Conservation (phyloP, 192 early-diverging fungal species). For the Coemansia sp. region DNA sequence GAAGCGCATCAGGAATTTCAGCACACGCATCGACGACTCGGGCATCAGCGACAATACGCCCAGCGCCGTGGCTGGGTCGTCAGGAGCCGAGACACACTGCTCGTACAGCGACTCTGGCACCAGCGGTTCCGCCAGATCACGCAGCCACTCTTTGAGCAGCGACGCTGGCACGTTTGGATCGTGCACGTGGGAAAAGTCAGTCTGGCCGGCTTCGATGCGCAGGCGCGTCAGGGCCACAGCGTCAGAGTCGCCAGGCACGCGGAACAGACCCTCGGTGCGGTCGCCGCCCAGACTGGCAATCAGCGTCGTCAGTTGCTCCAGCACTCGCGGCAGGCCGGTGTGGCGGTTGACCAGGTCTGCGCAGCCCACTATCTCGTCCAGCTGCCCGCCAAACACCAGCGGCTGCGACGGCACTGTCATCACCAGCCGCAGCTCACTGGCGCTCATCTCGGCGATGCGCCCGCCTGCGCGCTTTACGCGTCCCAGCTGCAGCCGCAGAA, state of each 20-base stretch:
- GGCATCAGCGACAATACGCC: constrained; percentile 46
- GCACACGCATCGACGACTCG: constrained; percentile 54
- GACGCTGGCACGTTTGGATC: constrained; percentile 93
- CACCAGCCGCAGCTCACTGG: constrained; percentile 66
- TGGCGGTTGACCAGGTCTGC: constrained; percentile 35
- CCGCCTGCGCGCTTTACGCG: constrained; percentile 77
- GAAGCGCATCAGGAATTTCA: constrained; percentile 78
- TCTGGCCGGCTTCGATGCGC: constrained; percentile 80
- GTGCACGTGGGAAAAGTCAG: constrained; percentile 67
- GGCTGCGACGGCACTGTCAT: constrained; percentile 79
- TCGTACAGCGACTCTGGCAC: constrained; percentile 80
- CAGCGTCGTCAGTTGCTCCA: constrained; percentile 74
- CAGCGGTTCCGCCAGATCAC: constrained; percentile 89
- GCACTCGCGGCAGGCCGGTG: constrained; percentile 70
- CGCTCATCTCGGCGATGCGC: constrained; percentile 67
- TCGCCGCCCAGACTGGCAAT: constrained; percentile 77
- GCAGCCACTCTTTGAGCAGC: constrained; percentile 89
- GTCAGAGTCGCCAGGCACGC: constrained; percentile 91
- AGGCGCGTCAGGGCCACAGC: constrained; percentile 72
- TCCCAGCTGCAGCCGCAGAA: constrained; percentile 60
- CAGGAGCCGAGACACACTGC: constrained; percentile 67
- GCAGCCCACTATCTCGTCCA: constrained; percentile 78
- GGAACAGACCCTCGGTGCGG: constrained; percentile 90
- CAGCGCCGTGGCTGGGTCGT: constrained; percentile 57
- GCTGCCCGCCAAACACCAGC: constrained; percentile 85